Evolutionary conservation across 768 basidiomycete species (phyloP), one percentile per base, ranked within the genome.

Genomic region (Suillus subluteus): DNA sequence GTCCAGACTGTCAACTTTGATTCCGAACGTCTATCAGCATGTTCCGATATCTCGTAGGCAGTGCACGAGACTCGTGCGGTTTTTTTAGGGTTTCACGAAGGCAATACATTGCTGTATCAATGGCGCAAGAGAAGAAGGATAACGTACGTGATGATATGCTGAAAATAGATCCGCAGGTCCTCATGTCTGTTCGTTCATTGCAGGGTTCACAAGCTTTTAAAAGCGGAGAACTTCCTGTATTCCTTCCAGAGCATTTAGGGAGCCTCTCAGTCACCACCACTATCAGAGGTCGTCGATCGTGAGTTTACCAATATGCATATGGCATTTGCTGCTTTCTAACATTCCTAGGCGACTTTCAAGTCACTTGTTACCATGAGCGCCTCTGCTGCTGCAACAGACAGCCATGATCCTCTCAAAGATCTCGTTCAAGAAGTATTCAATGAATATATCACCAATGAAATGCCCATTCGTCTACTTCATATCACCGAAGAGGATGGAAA

Each of bases 381-480:
- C 40, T 21, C 16, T 41, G 8, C 23, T 58, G 23, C 37, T 41
- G 16, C 58, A 16, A 40, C 6, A 23, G n/a, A 16, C 15, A 59
- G 26, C 16, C n/a, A 59, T 11, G 23, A 26, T 16, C 26, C 26
- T 2, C 38, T 59, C 23, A 30, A 21, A 30, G 6, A 21, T 9
- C 26, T 41, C 58, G 6, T 59, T 6, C 15, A 30, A 30, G 58
- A 59, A 6, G 40, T 61, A 41, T 61, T 61, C 58, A 1, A 61
- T 21, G 40, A 61, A 7, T 41, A 61, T 6, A 61, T 61, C 40
- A 41, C 23, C 26, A 61, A 61, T 6, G 58, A 61, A 40, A 61
- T 61, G 26, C 58, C 58, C 58, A 61, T 61, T 16, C 26, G 11
- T 21, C 58, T 61, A 30, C 63, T 66, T 35, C 12, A 66, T 16